These are phyloP conservation scores for Anthoceros angustus DNA, from an alignment of 225 moss, liverwort and hornwort genomes.

Conservation along the genomic window DNA sequence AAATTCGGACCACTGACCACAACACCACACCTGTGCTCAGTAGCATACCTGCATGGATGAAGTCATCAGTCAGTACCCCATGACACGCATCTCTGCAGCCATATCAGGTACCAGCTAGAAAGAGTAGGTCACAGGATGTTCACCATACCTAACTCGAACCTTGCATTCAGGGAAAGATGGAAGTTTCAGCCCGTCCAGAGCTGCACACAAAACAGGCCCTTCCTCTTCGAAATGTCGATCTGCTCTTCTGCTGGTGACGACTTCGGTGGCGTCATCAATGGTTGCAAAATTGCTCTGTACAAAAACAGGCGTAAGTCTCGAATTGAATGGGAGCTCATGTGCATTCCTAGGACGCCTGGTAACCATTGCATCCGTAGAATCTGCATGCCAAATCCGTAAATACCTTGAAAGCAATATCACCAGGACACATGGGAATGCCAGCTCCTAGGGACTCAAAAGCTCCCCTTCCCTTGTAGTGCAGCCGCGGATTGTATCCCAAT, in stretches of 20 bases:
- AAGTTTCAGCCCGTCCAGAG: slow-evolving; percentile 76
- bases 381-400: not conserved
- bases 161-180: slow-evolving; percentile 70
- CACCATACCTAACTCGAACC: slow-evolving; percentile 64
- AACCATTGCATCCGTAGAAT: not conserved
- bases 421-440: slow-evolving; percentile 87
- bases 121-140: too few relatives aligned
- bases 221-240: slow-evolving; percentile 90
- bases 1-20: slow-evolving; percentile 83
- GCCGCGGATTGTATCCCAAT: slow-evolving; percentile 65
- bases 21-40: slow-evolving; percentile 97
- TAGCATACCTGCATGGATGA: slow-evolving; percentile 56
- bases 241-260: slow-evolving; percentile 50
- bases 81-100: too few relatives aligned
- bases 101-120: too few relatives aligned
- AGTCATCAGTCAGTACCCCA: not conserved
- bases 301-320: not conserved
- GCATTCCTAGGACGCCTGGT: not conserved
- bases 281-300: slow-evolving; percentile 87
- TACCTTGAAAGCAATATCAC: slow-evolving; percentile 99
- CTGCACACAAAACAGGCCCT: slow-evolving; percentile 70
- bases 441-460: slow-evolving; percentile 95
- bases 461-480: slow-evolving; percentile 83
- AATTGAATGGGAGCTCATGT: not conserved
- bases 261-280: slow-evolving; percentile 24